Percentiles rank a stretch among this genome's conserved stretches.
Evolutionary conservation across 768 basidiomycete species (phyloP).

Genomic region (Piloderma croceum): DNA sequence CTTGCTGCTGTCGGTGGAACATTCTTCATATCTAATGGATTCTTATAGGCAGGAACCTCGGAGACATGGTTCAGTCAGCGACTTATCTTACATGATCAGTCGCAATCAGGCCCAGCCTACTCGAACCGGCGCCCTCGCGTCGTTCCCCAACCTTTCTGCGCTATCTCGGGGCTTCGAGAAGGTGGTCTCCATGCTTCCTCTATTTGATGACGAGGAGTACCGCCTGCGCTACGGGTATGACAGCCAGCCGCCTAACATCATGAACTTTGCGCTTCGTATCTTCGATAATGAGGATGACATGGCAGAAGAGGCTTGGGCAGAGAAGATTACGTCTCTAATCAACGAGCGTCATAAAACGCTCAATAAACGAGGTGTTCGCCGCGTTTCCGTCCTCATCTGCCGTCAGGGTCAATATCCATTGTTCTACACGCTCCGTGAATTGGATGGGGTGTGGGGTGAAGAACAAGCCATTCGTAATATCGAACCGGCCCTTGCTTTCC

Average conservation of each 20-base stretch:
- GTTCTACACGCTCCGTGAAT: conserved; percentile 86
- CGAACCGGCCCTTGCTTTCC: conserved; percentile 96
- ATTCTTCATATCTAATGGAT: not conserved
- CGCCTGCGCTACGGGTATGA: conserved; percentile 67
- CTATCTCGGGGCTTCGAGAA: conserved; percentile 70
- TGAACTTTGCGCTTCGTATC: conserved; percentile 89
- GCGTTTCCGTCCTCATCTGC: conserved; percentile 89
- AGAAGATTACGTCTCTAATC: conserved; percentile 63
- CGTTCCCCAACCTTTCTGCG: conserved; percentile 71
- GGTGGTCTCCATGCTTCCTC: conserved; percentile 66
- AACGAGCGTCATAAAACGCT: conserved; percentile 64
- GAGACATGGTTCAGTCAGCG: conserved; percentile 90
- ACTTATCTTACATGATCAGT: conserved; percentile 88
- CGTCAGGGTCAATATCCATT: conserved; percentile 87
- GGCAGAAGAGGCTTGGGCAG: conserved; percentile 71
- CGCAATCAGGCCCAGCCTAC: conserved; percentile 84
- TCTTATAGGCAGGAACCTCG: conserved; percentile 40
- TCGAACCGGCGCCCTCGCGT: conserved; percentile 87
- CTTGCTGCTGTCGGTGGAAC: not conserved
- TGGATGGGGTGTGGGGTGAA: conserved; percentile 76
- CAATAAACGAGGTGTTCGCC: conserved; percentile 75
- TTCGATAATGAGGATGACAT: conserved; percentile 78
- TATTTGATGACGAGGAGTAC: conserved; percentile 68
- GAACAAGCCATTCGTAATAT: conserved; percentile 97
- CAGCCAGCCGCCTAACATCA: conserved; percentile 80